Conservation (phyloP, 768 basidiomycete genomes). For the Boletus subcaerulescens region DNA sequence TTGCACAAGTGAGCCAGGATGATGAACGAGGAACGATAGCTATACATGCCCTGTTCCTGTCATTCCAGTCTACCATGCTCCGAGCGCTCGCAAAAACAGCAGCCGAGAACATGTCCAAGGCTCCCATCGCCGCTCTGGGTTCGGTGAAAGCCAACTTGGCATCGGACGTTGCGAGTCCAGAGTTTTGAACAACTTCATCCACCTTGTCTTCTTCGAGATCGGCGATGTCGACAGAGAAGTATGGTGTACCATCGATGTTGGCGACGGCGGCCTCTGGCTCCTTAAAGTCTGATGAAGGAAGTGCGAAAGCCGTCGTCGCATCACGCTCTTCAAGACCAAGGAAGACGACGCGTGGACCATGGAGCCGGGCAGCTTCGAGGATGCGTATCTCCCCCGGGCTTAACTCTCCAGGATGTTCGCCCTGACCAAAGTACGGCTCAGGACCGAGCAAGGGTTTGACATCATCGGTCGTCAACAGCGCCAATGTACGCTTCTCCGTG, state of each 20-base stretch:
- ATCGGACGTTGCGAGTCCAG: constrained; percentile 38
- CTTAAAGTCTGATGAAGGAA: constrained; percentile 65
- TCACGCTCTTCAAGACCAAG: constrained; percentile 71
- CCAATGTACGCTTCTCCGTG: constrained; percentile 40
- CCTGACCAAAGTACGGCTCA: constrained; percentile 71
- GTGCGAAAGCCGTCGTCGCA: constrained; percentile 41
- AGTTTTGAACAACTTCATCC: constrained; percentile 39
- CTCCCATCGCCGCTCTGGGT: constrained; percentile 53
- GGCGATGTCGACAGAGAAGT: constrained; percentile 78
- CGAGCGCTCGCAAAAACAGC: constrained; percentile 76
- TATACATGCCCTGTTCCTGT: constrained; percentile 65
- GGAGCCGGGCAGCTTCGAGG: constrained; percentile 58
- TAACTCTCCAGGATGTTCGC: constrained; percentile 40
- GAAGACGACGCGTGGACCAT: constrained; percentile 65
- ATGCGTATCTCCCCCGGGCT: constrained; percentile 25
- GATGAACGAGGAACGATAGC: neutral
- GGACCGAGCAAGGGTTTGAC: constrained; percentile 64
- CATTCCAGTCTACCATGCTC: constrained; percentile 92
- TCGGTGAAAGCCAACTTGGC: constrained; percentile 58
- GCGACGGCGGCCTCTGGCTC: constrained; percentile 50
- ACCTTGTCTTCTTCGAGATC: constrained; percentile 46
- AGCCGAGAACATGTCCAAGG: constrained; percentile 62
- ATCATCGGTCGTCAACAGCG: constrained; percentile 56
- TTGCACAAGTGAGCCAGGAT: neutral
- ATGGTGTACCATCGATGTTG: constrained; percentile 76